These are phyloP conservation scores for Discostella stelligera DNA, from an alignment of 352 stramenopile species.

Conservation along the genomic window DNA sequence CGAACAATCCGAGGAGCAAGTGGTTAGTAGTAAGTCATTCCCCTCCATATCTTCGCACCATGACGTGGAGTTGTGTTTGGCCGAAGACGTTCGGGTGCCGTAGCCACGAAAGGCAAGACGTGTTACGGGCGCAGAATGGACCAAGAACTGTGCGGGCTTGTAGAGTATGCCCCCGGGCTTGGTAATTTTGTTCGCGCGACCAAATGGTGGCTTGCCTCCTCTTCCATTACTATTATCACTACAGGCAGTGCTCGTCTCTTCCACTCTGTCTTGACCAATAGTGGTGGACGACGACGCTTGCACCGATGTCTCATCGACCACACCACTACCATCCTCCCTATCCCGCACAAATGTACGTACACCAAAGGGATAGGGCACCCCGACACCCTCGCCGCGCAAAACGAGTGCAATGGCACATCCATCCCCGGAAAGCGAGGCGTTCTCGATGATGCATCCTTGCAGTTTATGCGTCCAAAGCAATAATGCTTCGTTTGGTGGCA, in stretches of 20 bases:
- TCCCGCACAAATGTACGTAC: slow-evolving; percentile 71
- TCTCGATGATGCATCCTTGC: slow-evolving; percentile 27
- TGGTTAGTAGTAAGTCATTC: slow-evolving; percentile 80
- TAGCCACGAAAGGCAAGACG: slow-evolving; percentile 72
- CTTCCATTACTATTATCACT: not conserved
- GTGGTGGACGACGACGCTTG: not conserved
- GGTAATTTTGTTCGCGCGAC: not conserved
- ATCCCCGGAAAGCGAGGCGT: slow-evolving; percentile 68
- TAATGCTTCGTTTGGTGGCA: slow-evolving; percentile 21
- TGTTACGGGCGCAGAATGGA: slow-evolving; percentile 67
- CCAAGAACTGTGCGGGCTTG: slow-evolving; percentile 74
- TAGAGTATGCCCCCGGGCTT: slow-evolving; percentile 68
- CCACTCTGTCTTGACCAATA: slow-evolving; percentile 3
- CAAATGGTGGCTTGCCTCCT: slow-evolving; percentile 21
- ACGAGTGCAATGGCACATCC: slow-evolving; percentile 68
- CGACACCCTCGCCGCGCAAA: slow-evolving; percentile 52
- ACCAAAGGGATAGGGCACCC: slow-evolving; percentile 58
- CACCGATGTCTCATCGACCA: not conserved
- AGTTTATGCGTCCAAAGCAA: slow-evolving; percentile 53
- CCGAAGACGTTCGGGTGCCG: slow-evolving; percentile 57
- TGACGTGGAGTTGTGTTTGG: slow-evolving; percentile 34
- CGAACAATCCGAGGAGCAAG: slow-evolving; percentile 58
- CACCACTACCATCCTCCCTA: slow-evolving; percentile 57
- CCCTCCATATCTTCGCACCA: slow-evolving; percentile 46
- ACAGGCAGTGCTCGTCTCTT: not conserved